Conservation (phyloP, 73 alveolate genomes). For the Paramecium primaurelia region DNA sequence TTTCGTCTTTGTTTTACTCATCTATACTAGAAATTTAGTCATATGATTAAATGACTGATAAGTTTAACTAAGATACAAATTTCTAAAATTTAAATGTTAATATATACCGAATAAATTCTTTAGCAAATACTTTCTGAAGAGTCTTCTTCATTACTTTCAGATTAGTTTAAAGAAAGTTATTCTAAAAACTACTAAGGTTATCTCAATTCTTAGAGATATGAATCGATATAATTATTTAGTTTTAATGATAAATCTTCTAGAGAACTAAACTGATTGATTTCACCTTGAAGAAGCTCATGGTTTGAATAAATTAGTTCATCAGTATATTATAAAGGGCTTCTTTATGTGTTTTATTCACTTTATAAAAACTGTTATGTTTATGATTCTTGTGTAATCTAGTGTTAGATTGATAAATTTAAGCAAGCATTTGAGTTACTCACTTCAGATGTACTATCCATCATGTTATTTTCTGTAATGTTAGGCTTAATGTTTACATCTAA, state of each 20-base stretch:
- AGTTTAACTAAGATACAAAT: neutral
- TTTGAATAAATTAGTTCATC: neutral
- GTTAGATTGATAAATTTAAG: neutral
- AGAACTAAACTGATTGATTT: neutral
- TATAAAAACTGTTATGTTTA: neutral
- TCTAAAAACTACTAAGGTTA: neutral
- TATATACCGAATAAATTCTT: neutral
- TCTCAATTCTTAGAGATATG: neutral
- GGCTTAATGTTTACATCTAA: neutral
- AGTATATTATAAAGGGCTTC: neutral
- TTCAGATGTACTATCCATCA: neutral
- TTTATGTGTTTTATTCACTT: neutral
- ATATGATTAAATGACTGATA: neutral
- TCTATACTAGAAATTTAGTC: neutral
- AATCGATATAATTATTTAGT: neutral
- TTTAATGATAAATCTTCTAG: neutral
- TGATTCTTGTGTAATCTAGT: neutral
- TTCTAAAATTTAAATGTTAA: neutral
- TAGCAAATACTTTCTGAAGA: neutral
- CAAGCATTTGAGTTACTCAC: neutral
- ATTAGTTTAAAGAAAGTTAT: neutral
- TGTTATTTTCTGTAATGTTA: neutral
- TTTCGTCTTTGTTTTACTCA: neutral
- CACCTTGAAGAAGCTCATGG: neutral
- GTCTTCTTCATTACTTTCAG: neutral